Evolutionary conservation across 805 yeast species (phyloP).

Genomic region (Grigorovia jiainica): DNA sequence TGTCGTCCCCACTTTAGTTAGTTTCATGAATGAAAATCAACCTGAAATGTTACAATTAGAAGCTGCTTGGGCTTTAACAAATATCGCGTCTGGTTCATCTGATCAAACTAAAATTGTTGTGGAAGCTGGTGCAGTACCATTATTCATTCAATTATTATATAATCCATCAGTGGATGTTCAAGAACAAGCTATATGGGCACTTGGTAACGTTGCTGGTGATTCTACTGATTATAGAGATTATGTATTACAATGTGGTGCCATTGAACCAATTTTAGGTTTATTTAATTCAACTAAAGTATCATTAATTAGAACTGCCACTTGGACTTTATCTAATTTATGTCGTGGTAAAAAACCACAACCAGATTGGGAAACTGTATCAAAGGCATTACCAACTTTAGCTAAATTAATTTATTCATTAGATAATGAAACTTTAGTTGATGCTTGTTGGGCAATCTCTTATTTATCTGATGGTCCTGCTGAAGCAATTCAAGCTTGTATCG

Average conservation of each 20-base stretch:
- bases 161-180: constrained; percentile 84
- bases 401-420: constrained; percentile 85
- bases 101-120: constrained; percentile 87
- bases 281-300: constrained; percentile 78
- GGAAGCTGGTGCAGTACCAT: constrained; percentile 88
- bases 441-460: constrained; percentile 98
- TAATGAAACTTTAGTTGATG: constrained; percentile 89
- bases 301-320: constrained; percentile 91
- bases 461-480: constrained; percentile 86
- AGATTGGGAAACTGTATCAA: constrained; percentile 79
- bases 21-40: constrained; percentile 66
- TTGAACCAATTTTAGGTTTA: constrained; percentile 75
- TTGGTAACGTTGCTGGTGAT: constrained; percentile 98
- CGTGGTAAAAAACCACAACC: constrained; percentile 96
- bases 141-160: constrained; percentile 71
- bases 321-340: constrained; percentile 95
- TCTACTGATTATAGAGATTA: constrained; percentile 83
- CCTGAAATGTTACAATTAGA: constrained; percentile 88
- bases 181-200: constrained; percentile 98
- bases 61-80: constrained; percentile 99
- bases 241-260: constrained; percentile 76
- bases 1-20: constrained; percentile 84
- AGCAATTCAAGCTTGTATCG: constrained; percentile 93
- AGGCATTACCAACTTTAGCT: constrained; percentile 85
- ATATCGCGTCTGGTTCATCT: constrained; percentile 89